Percentiles rank a stretch among this genome's conserved stretches.
phyloP scores from a whole-genome alignment of 768 basidiomycete species.

The Xerocomus brunneocitrinus region DNA sequence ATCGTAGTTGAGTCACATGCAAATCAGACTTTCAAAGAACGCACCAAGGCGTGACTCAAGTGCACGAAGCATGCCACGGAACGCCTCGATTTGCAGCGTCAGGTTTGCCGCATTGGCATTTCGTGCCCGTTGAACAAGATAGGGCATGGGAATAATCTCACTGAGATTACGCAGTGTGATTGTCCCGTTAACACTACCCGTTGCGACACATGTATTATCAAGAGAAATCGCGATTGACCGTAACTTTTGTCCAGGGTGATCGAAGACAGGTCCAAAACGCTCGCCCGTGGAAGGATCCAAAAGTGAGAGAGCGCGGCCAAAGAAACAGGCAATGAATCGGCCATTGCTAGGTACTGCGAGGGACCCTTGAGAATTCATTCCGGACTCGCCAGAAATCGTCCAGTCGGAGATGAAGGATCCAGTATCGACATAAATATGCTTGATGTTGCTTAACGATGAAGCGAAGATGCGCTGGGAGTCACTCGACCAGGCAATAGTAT shows the following conservation, averaged over 20 bases:
- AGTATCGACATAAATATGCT: background rate
- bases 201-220: conserved; percentile 1
- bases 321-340: background rate
- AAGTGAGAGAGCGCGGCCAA: background rate
- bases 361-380: background rate
- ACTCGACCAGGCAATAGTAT: background rate
- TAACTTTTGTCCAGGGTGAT: background rate
- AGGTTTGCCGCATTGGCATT: background rate
- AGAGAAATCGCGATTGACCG: conserved; percentile 6
- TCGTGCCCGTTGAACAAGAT: background rate
- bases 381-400: background rate
- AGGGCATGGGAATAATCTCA: background rate
- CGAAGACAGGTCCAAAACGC: conserved; percentile 2
- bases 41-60: background rate
- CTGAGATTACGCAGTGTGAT: background rate
- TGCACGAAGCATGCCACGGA: background rate
- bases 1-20: no score
- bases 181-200: background rate
- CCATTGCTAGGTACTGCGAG: background rate
- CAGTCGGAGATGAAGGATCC: background rate
- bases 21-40: background rate
- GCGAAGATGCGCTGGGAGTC: background rate
- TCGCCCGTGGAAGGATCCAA: conserved; percentile 6
- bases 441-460: background rate
- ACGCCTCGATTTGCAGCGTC: background rate